A percentile compares a stretch with the other conserved stretches of the same genome.
Conservation (phyloP, 768 basidiomycete genomes). For the Calocybe cyanea region DNA sequence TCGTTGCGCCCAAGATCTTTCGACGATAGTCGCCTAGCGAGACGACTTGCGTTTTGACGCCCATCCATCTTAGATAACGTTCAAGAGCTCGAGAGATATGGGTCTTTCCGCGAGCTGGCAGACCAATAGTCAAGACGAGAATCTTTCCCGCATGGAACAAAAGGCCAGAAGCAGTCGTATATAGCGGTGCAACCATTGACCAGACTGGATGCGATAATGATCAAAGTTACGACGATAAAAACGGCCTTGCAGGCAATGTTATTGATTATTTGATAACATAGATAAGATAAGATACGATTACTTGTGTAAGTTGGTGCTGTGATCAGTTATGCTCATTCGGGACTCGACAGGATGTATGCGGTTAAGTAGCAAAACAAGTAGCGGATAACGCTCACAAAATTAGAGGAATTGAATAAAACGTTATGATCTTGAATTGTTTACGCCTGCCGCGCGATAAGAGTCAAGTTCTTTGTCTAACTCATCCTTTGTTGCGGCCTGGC, state of each 20-base stretch:
- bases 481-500: slow-evolving; percentile 35
- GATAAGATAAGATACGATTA: slow-evolving; percentile 14
- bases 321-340: too few species aligned
- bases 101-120: slow-evolving; percentile 94
- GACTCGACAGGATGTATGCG: too few species aligned
- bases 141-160: slow-evolving; percentile 95
- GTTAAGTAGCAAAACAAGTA: too few species aligned
- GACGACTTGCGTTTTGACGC: slow-evolving; percentile 93
- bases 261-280: slow-evolving; percentile 9
- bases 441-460: slow-evolving; percentile 56
- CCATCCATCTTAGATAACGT: slow-evolving; percentile 97
- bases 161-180: slow-evolving; percentile 85
- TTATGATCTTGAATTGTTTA: slow-evolving; percentile 14
- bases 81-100: slow-evolving; percentile 95
- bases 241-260: too few species aligned
- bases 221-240: neutral
- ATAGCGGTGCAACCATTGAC: slow-evolving; percentile 89
- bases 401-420: neutral
- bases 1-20: slow-evolving; percentile 83
- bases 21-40: slow-evolving; percentile 94
- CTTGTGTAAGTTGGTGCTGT: too few species aligned
- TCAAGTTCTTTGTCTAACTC: slow-evolving; percentile 82
- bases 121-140: slow-evolving; percentile 85
- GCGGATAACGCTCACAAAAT: too few species aligned
- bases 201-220: neutral